Evolutionary conservation across 73 alveolate genomes (phyloP), one percentile per base, ranked within the genome.

Genomic region (Effrenium voratum): DNA sequence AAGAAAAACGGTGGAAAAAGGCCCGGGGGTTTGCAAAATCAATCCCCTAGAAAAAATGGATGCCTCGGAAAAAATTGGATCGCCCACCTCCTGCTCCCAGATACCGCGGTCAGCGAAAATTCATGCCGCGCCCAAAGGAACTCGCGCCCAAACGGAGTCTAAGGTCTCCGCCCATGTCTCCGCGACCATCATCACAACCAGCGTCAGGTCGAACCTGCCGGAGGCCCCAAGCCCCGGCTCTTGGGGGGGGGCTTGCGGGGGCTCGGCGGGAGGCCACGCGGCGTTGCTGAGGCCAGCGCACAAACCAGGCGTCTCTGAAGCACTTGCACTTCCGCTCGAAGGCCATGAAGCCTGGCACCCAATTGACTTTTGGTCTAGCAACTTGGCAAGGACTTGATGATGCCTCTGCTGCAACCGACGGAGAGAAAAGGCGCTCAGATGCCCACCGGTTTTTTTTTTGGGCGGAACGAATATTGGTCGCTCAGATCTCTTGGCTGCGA

Each of bases 171-270:
- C 94, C 94, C 94, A 86, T 28, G 94, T 86, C 45, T 86, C 94
- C 24, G 94, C 94, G 45, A 86, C 94, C 94, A 86, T 86, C 94
- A 86, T 86, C 82, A 86, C 50, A 63, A 86, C 94, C 38, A 86
- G 47, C 40, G 76, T 82, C 66, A 86, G 59, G 26, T 86, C 94
- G 50, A 86, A 86, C 49, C 94, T 84, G 41, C 45, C 81, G 46
- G 38, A 34, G 3, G 81, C 43, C 43, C n/a, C 72, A 57, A 57
- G n/a, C 13, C 81, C 24, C 24, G 34, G 15, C 43, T 28, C 13
- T 77, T 26, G 22, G 3, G 87, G 32, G 36, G 41, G 40, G 47
- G 40, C 47, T 26, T 41, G 4, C 40, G 30, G 86, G 36, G 44
- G 24, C 45, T 80, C 30, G 43, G 45, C 30, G 32, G 4, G 15